Conservation (phyloP, 2,329 filamentous ascomycete genomes). For the Aspergillus unguis region DNA sequence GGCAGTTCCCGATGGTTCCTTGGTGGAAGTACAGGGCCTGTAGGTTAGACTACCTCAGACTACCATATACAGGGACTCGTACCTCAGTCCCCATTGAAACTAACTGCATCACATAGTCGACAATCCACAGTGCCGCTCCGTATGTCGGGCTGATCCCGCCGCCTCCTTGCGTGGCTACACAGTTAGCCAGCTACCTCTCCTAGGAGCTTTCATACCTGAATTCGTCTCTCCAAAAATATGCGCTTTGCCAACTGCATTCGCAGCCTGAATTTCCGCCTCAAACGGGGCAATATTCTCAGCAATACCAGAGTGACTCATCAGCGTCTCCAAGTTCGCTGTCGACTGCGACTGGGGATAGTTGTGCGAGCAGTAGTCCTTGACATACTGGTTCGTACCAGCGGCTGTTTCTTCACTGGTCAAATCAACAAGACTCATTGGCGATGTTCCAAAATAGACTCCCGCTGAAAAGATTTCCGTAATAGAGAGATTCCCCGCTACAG, state of each 20-base stretch:
- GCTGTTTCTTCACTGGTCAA: conserved; percentile 38
- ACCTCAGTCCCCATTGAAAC: conserved; percentile 30
- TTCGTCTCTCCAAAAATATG: conserved; percentile 53
- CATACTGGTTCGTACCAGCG: conserved; percentile 32
- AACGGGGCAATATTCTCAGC: conserved; percentile 41
- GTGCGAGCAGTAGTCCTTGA: conserved; percentile 47
- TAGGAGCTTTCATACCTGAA: conserved; percentile 39
- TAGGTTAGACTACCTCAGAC: too few relatives aligned
- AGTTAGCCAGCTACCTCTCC: neutral
- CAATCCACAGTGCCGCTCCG: conserved; percentile 51
- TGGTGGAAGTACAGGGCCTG: conserved; percentile 48
- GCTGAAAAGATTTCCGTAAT: conserved; percentile 29
- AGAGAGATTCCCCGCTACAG: conserved; percentile 30
- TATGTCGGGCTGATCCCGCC: conserved; percentile 46
- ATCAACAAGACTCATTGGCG: conserved; percentile 35
- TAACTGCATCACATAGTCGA: conserved; percentile 44
- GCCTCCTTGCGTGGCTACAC: conserved; percentile 36
- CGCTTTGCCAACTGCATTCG: conserved; percentile 39
- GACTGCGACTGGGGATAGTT: conserved; percentile 46
- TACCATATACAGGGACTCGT: too few relatives aligned
- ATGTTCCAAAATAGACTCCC: conserved; percentile 35
- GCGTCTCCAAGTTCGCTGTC: conserved; percentile 39
- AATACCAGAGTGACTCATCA: conserved; percentile 48
- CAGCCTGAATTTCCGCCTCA: conserved; percentile 42
- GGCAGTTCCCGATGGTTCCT: conserved; percentile 52